These are phyloP conservation scores for Colletotrichum tropicale DNA, from an alignment of 2,329 filamentous ascomycete genomes.

Conservation along the genomic window DNA sequence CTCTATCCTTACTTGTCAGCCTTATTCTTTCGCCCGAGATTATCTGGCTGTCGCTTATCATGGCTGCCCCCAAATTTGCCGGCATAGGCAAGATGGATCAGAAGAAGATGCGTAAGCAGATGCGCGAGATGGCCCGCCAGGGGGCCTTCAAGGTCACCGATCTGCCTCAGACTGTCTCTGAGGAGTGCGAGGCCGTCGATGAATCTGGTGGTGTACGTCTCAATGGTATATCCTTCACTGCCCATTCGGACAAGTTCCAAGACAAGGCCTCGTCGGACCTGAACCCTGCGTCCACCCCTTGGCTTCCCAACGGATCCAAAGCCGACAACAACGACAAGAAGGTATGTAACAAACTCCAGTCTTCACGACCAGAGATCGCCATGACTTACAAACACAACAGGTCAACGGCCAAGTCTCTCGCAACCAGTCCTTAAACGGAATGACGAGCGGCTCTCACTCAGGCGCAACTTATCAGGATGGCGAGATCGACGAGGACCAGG, in stretches of 20 bases:
- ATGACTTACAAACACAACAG: not conserved
- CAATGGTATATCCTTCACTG: not conserved
- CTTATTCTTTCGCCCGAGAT: not conserved
- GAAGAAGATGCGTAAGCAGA: not conserved
- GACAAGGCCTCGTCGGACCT: not conserved
- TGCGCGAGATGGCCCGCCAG: not conserved
- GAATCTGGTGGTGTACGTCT: conserved; percentile 15
- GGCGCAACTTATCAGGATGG: not conserved
- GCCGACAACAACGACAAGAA: not conserved
- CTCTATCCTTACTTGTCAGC: not conserved
- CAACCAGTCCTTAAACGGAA: not conserved
- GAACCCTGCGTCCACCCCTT: conserved; percentile 15
- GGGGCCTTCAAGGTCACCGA: not conserved
- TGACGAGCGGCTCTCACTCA: not conserved
- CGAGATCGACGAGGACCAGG: not conserved
- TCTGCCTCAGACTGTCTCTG: not conserved
- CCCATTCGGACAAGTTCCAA: not conserved
- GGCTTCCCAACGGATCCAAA: not conserved
- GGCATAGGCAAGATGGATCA: not conserved
- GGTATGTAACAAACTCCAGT: not conserved
- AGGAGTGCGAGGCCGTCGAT: not conserved
- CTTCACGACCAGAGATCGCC: not conserved
- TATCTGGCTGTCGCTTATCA: not conserved
- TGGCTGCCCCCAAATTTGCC: not conserved
- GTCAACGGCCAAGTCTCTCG: not conserved